Conservation (phyloP, 768 basidiomycete genomes). For the Suillus brevipes region DNA sequence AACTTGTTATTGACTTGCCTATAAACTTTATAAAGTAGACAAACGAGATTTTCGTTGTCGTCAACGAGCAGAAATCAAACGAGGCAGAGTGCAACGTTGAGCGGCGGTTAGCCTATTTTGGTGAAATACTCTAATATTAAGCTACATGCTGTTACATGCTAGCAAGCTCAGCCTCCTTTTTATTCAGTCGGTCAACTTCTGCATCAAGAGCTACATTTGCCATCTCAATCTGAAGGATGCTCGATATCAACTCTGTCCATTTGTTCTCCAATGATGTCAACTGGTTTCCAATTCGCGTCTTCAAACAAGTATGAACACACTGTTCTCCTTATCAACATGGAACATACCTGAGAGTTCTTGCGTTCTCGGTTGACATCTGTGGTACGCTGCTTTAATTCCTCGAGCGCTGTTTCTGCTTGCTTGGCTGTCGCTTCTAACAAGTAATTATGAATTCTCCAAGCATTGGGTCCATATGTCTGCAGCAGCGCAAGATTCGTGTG, state of each 20-base stretch:
- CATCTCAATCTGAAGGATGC: conserved; percentile 91
- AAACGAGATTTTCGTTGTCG: not conserved
- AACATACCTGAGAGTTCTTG: conserved; percentile 76
- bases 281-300: conserved; percentile 81
- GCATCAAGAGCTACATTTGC: conserved; percentile 87
- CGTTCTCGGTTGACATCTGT: conserved; percentile 86
- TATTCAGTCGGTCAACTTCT: conserved; percentile 65
- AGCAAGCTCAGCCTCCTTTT: conserved; percentile 62
- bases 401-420: conserved; percentile 68
- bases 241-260: conserved; percentile 93
- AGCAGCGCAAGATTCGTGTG: conserved; percentile 81
- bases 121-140: not conserved
- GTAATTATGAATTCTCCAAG: conserved; percentile 91
- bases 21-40: not conserved
- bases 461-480: conserved; percentile 86
- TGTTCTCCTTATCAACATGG: not conserved
- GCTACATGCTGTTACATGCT: conserved; percentile 23
- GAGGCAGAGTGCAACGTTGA: not conserved
- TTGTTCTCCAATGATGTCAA: conserved; percentile 79
- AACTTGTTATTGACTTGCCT: not conserved
- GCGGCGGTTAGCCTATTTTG: conserved; percentile 1
- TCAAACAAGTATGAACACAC: conserved; percentile 8
- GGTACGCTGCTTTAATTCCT: conserved; percentile 74
- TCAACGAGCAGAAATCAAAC: conserved; percentile 1
- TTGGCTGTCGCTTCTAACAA: conserved; percentile 76